These are phyloP conservation scores for Ophiostoma angusticollis DNA, from an alignment of 2,329 filamentous ascomycete genomes.

Conservation along the genomic window DNA sequence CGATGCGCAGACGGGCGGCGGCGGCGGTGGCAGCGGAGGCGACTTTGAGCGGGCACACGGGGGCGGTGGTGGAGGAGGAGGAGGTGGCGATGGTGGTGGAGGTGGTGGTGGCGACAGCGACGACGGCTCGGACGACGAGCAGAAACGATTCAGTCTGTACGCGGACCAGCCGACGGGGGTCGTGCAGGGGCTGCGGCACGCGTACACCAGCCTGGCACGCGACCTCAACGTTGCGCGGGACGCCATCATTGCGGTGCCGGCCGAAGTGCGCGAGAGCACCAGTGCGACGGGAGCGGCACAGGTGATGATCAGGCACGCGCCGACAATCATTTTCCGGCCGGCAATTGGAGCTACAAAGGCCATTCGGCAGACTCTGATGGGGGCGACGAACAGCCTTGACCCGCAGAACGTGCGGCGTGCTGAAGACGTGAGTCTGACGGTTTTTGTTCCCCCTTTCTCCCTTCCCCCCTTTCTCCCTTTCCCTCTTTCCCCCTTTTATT, in stretches of 20 bases:
- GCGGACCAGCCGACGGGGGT: slow-evolving; percentile 89
- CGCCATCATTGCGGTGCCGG: slow-evolving; percentile 88
- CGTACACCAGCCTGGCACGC: slow-evolving; percentile 68
- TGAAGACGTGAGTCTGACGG: slow-evolving; percentile 64
- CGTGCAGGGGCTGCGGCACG: slow-evolving; percentile 70
- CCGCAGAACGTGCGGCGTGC: slow-evolving; percentile 66
- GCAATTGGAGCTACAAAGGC: slow-evolving; percentile 84
- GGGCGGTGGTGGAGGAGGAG: neutral
- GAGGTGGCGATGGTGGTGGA: slow-evolving; percentile 15
- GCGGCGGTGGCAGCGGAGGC: slow-evolving; percentile 13
- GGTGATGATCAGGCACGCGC: slow-evolving; percentile 67
- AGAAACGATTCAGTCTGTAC: slow-evolving; percentile 76
- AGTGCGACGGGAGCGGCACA: slow-evolving; percentile 68
- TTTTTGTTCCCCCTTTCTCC: slow-evolving; percentile 50
- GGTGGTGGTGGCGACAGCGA: slow-evolving; percentile 13
- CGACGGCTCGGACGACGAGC: slow-evolving; percentile 52
- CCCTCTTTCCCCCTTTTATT: neutral
- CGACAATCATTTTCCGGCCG: slow-evolving; percentile 85
- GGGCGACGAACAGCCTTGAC: slow-evolving; percentile 85
- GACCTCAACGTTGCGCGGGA: slow-evolving; percentile 81
- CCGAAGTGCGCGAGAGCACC: slow-evolving; percentile 76
- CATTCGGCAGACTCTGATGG: slow-evolving; percentile 77
- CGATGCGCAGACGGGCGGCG: slow-evolving; percentile 10
- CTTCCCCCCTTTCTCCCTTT: neutral
- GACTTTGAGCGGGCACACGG: too few species aligned